Evolutionary conservation across 345 rosid species (phyloP).

Genomic region (Citrus glauca): DNA sequence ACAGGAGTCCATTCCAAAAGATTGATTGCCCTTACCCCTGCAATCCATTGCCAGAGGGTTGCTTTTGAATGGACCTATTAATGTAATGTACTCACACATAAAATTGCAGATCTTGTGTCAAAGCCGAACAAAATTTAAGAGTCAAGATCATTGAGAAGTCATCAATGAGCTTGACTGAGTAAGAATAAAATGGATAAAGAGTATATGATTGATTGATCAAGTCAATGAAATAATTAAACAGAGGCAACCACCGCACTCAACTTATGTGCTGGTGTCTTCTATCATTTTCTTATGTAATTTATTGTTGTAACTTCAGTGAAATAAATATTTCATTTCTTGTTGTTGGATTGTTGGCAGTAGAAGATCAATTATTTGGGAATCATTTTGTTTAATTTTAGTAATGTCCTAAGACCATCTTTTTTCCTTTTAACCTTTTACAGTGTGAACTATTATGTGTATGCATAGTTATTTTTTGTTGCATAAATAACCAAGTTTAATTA

Average conservation of each 20-base stretch:
- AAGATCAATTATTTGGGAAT: background rate
- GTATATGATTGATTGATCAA: too few relatives aligned
- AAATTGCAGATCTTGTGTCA: slow-evolving; percentile 22
- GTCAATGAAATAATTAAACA: too few relatives aligned
- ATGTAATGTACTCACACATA: slow-evolving; percentile 20
- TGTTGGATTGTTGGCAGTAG: background rate
- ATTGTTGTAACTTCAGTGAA: slow-evolving; percentile 15
- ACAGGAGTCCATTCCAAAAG: slow-evolving; percentile 56
- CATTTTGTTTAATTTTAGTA: too few relatives aligned
- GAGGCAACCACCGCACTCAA: slow-evolving; percentile 25
- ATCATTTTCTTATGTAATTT: slow-evolving; percentile 16
- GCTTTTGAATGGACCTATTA: slow-evolving; percentile 24
- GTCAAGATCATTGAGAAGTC: background rate
- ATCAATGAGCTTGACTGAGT: background rate
- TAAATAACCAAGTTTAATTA: too few relatives aligned
- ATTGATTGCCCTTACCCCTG: slow-evolving; percentile 88
- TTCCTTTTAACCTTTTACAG: background rate
- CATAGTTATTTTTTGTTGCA: too few relatives aligned
- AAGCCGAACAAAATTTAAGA: background rate
- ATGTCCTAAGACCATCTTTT: background rate
- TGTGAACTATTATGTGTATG: too few relatives aligned
- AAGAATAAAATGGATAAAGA: background rate
- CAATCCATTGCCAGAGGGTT: slow-evolving; percentile 77
- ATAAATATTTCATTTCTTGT: background rate
- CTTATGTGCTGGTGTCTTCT: slow-evolving; percentile 40